These are phyloP conservation scores for Graphiopsis chlorocephala DNA, from an alignment of 2,329 filamentous ascomycete species.

Conservation along the genomic window DNA sequence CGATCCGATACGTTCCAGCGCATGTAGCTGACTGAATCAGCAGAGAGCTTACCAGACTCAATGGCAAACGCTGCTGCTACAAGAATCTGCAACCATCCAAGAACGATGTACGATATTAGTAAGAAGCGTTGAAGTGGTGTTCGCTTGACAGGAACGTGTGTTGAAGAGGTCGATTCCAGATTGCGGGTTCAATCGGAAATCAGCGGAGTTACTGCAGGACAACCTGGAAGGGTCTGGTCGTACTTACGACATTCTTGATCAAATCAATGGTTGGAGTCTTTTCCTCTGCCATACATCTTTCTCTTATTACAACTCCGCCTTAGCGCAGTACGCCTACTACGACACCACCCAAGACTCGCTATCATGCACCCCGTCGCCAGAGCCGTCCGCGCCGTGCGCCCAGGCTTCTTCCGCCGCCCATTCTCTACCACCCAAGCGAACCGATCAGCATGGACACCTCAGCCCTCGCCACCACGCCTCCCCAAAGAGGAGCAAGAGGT, in stretches of 20 bases:
- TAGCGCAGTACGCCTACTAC: not conserved
- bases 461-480: constrained; percentile 78
- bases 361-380: constrained; percentile 25
- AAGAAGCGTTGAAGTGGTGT: not conserved
- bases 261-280: not conserved
- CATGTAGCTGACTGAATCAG: not conserved
- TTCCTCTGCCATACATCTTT: not conserved
- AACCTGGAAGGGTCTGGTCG: not conserved
- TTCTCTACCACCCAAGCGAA: constrained; percentile 35
- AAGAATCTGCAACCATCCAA: too few species aligned
- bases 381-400: constrained; percentile 26
- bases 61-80: not conserved
- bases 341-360: not conserved
- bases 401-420: constrained; percentile 27
- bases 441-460: constrained; percentile 33
- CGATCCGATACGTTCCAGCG: not conserved
- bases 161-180: not conserved
- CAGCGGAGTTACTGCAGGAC: not conserved
- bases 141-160: not conserved
- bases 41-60: not conserved
- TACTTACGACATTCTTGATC: not conserved
- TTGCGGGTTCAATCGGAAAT: not conserved
- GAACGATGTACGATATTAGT: too few species aligned
- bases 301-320: not conserved
- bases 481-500: constrained; percentile 85